Conservation (phyloP, 441 rosid genomes). For the Brassica balearica region DNA sequence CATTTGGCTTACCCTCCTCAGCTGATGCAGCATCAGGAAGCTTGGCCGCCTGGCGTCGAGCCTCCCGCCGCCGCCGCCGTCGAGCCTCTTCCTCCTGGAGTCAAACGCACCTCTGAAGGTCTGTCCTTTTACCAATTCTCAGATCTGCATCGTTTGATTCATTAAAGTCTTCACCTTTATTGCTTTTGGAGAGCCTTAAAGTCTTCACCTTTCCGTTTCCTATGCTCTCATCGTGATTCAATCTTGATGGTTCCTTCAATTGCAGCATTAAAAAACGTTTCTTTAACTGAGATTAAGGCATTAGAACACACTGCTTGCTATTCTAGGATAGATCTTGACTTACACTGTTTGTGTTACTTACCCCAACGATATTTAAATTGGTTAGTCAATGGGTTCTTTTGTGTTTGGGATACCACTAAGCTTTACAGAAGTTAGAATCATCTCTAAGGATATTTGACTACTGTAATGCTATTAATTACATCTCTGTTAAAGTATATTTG, state of each 20-base stretch:
- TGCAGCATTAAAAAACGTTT: conserved; percentile 8
- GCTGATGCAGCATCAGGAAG: conserved; percentile 45
- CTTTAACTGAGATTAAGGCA: neutral
- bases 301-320: neutral
- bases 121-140: conserved; percentile 15
- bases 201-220: conserved; percentile 5
- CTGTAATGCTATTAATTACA: neutral
- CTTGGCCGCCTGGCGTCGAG: conserved; percentile 62
- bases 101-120: conserved; percentile 86
- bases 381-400: neutral
- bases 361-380: neutral
- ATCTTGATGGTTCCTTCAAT: neutral
- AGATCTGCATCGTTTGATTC: conserved; percentile 41
- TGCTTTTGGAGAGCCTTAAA: neutral
- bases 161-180: neutral
- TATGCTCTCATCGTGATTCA: conserved; percentile 25
- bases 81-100: conserved; percentile 61
- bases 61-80: conserved; percentile 46
- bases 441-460: neutral
- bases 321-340: conserved; percentile 11
- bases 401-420: neutral
- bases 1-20: conserved; percentile 50
- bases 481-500: neutral
- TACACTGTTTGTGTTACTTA: conserved; percentile 23
- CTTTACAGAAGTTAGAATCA: neutral